These are phyloP conservation scores for Phytophthora pistaciae DNA, from an alignment of 352 stramenopile species.

Conservation along the genomic window DNA sequence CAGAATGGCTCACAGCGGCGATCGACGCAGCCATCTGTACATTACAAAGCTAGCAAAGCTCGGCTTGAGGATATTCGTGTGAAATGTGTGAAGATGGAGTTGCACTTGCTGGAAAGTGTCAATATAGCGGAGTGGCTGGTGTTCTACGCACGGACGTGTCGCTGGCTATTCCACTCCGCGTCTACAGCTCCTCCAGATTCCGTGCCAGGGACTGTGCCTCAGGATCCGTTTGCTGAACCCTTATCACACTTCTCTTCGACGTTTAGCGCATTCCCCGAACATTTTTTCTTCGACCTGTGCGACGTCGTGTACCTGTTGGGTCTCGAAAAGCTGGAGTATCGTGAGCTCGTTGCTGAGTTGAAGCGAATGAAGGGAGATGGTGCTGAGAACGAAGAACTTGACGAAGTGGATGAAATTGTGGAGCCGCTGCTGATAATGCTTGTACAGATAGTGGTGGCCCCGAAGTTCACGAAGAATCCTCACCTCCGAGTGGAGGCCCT, in stretches of 20 bases:
- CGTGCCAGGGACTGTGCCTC: constrained; percentile 2
- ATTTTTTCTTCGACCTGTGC: constrained; percentile 83
- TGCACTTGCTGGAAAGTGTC: constrained; percentile 61
- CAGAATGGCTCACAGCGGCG: constrained; percentile 23
- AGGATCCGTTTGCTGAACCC: constrained; percentile 56
- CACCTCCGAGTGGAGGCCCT: constrained; percentile 75
- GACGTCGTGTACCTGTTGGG: constrained; percentile 66
- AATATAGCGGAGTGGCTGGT: constrained; percentile 67
- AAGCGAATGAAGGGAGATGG: constrained; percentile 10
- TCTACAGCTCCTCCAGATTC: constrained; percentile 15
- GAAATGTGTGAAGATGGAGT: constrained; percentile 58
- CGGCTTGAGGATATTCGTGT: constrained; percentile 59
- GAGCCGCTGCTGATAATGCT: constrained; percentile 75
- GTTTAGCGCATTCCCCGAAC: constrained; percentile 70
- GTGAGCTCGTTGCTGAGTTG: constrained; percentile 36
- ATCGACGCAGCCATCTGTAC: constrained; percentile 56
- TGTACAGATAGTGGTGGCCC: constrained; percentile 59
- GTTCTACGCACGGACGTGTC: constrained; percentile 64
- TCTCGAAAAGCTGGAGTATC: constrained; percentile 49
- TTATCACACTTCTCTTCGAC: constrained; percentile 53
- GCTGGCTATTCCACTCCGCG: constrained; percentile 60
- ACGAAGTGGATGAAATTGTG: constrained; percentile 45
- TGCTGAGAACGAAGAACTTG: constrained; percentile 14
- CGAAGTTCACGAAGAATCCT: constrained; percentile 72
- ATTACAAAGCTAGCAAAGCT: constrained; percentile 70